Base-by-base conservation (phyloP, 108 stramenopile genomes). In the Parietichytrium sp. region DNA sequence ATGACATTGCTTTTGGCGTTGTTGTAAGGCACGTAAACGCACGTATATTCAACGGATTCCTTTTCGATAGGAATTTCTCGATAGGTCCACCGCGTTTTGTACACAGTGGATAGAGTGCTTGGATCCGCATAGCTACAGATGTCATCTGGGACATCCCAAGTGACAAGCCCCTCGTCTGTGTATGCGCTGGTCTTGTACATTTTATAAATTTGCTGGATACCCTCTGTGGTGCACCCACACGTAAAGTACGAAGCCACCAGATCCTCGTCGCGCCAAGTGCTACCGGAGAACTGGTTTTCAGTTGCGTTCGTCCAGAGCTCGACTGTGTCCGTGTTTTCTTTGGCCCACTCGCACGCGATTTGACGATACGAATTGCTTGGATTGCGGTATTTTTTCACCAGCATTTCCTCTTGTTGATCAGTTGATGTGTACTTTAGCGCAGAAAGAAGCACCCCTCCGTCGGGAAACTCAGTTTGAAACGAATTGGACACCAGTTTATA, bases 11-110 rank as follows among this genome's bases (percentile, higher is more conserved):
- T 33, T 25, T 72, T 42, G 6, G 25, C 33, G 3, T 42, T 72
- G 2, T 31, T 42, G 20, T 36, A 7, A n/a, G 61, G 61, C 10
- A 72, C 61, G 61, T 72, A 72, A 3, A 20, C 61, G 42, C 61
- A 72, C 10, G 36, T 42, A 20, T 45, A 6, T n/a, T n/a, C n/a
- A 2, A 72, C 61, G 10, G 36, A 33, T 16, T 18, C 29, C 0
- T 45, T 42, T 0, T 36, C 42, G n/a, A 42, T 72, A 6, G 10
- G 33, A 16, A 72, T n/a, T 8, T 25, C 16, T 7, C 20, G 8
- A 7, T 33, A 45, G 29, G 61, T 72, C 61, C 61, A 72, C 38
- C 61, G 61, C 42, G 61, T 45, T 7, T 38, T 31, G 61, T 72
- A 72, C 38, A 20, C 45, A 25, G 29, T 45, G 13, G 61, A 18